Evolutionary conservation across 140 eudicot species (phyloP), one percentile per base, ranked within the genome.

Genomic region (Ambrosia hybrid): DNA sequence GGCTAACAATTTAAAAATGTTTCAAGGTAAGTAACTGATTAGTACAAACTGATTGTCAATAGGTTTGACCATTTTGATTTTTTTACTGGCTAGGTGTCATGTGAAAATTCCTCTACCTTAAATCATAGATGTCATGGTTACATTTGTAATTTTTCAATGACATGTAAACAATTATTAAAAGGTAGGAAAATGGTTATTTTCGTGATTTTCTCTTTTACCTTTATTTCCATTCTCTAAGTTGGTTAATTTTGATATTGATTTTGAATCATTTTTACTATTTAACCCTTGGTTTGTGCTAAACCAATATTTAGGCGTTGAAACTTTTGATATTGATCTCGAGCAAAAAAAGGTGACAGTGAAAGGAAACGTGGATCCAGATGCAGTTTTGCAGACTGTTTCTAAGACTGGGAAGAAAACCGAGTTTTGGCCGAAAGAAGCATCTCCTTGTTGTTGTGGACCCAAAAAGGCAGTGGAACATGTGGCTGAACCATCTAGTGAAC

Each of bases 321-420:
- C 86, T 41, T 89, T 74, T 49, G 94, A 89, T 77, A 87, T 89
- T 74, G 88, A 87, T 72, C 57, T 86, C 3, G 83, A 89, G 80
- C 79, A 76, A 78, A 88, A 89, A 56, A 89, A 89, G 79, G 96
- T 89, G 63, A 89, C 96, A 0, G 93, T 89, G 79, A 89, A 84
- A 66, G 96, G 96, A 76, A 87, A 86, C 61, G 89, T 89, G 17
- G 69, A 89, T 77, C 90, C 88, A 2, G 91, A 89, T 9, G 87
- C 86, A 16, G 94, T 89, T 58, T 66, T 89, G n/a, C 93, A 87
- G 67, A 89, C 89, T 8, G 91, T 89, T 71, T 86, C 96, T 63
- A 87, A 89, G 80, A 89, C 96, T 0, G 96, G 96, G 0, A 89
- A 89, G 83, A 82, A 82, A 59, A 89, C 96, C n/a, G 67, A 84